Base-by-base conservation (phyloP, 2,329 filamentous ascomycete species). In the Aspergillus puulaauensis region DNA sequence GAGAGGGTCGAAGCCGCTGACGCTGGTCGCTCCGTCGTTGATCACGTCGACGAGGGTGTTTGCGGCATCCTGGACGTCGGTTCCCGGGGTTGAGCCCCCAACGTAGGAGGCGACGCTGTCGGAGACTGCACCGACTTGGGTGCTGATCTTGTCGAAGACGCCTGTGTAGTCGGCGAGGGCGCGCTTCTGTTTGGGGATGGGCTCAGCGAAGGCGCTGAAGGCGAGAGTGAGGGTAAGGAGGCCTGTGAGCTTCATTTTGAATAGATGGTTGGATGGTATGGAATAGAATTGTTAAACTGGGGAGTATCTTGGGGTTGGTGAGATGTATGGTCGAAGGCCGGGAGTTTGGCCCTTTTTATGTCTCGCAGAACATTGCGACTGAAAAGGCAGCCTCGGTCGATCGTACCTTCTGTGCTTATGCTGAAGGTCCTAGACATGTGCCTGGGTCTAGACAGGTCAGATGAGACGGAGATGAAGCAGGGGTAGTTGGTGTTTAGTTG, bases 191-290 rank as follows among this genome's bases (percentile, higher is more conserved):
- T 37, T 24, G 31, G 52, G 46, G 50, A 61, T 58, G 49, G 59
- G 59, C 49, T 61, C 59, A 24, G 59, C 52, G 44, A 61, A 44
- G 39, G 47, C 46, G 44, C 21, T 50, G 37, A 31, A 27, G 21
- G 57, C 52, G 9, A 61, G 52, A 49, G 51, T 39, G 21, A 59
- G 31, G 45, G 56, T 45, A n/a, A 61, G 27, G 40, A 61, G 6
- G 17, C 44, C 15, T 11, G 46, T 11, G 33, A 61, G 47, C 53
- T 61, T 58, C 59, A 61, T 61, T 50, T 27, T 57, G 43, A 19
- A 17, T 35, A 19, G n/a, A n/a, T 35, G 37, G 27, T 43, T 27
- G 7, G 44, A 40, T 11, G 27, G 11, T 44, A 15, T 40, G 31
- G 2, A n/a, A 15, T 1, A 40, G 21, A 17, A 15, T 35, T 53